Conservation (phyloP, 139 green algal species). For the Microglena sp. region DNA sequence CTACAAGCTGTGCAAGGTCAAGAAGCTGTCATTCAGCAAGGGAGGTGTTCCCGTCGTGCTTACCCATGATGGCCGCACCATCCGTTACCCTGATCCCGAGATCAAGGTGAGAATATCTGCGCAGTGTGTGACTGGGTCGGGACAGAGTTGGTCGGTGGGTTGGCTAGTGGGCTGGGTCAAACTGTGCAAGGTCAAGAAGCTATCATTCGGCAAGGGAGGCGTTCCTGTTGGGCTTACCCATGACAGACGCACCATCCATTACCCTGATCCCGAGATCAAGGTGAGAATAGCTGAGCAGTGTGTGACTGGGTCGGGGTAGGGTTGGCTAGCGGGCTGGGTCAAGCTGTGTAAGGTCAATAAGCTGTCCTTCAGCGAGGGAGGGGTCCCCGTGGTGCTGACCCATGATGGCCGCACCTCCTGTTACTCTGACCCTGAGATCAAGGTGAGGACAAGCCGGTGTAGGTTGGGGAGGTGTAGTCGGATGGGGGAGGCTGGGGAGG, state of each 20-base stretch:
- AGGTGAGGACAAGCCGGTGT: too few relatives aligned
- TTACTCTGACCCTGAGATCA: slow-evolving; percentile 91
- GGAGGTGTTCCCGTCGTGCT: slow-evolving; percentile 87
- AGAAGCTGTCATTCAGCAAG: slow-evolving; percentile 69
- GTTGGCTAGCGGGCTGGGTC: too few relatives aligned
- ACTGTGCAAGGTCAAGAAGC: slow-evolving; percentile 74
- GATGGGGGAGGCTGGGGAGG: too few relatives aligned
- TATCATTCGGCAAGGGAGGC: slow-evolving; percentile 82
- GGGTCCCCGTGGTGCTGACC: slow-evolving; percentile 86
- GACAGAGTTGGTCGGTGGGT: too few relatives aligned
- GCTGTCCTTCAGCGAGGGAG: slow-evolving; percentile 79
- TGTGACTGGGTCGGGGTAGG: too few relatives aligned
- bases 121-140: too few relatives aligned
- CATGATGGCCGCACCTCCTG: slow-evolving; percentile 96
- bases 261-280: slow-evolving; percentile 87
- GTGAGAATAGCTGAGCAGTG: too few relatives aligned
- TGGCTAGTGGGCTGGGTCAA: too few relatives aligned
- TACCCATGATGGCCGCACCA: slow-evolving; percentile 94
- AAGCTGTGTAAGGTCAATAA: too few relatives aligned
- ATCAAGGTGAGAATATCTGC: too few relatives aligned
- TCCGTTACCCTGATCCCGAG: slow-evolving; percentile 96
- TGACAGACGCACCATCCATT: slow-evolving; percentile 96
- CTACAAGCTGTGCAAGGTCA: slow-evolving; percentile 99
- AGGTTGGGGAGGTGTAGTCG: too few relatives aligned
- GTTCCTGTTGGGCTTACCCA: slow-evolving; percentile 91